Percentiles rank a stretch among this genome's conserved stretches.
Conservation (phyloP, 2,329 filamentous ascomycete genomes). For the Tricladium varicosporioides region DNA sequence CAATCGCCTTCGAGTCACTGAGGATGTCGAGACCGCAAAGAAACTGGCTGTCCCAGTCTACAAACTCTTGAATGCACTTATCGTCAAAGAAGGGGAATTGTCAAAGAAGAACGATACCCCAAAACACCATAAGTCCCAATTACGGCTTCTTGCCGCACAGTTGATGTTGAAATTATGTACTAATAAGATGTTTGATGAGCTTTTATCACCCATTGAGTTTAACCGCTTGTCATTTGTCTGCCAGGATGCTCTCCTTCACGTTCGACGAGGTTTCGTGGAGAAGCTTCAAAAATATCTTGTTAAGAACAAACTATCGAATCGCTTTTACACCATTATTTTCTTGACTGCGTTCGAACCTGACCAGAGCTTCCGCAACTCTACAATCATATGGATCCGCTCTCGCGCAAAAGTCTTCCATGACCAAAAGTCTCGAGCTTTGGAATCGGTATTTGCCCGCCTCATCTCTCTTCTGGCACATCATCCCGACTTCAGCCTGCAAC, state of each 20-base stretch:
- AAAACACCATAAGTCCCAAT: conserved; percentile 71
- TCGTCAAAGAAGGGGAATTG: conserved; percentile 75
- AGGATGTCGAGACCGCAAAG: conserved; percentile 51
- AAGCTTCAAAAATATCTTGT: conserved; percentile 91
- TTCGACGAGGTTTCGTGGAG: conserved; percentile 76
- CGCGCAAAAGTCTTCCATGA: conserved; percentile 65
- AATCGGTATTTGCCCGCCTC: conserved; percentile 77
- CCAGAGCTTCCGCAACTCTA: conserved; percentile 66
- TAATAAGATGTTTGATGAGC: conserved; percentile 70
- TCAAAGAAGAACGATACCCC: conserved; percentile 75
- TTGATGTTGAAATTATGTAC: conserved; percentile 81
- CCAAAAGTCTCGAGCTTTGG: conserved; percentile 65
- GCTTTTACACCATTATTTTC: conserved; percentile 90
- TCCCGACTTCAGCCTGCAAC: conserved; percentile 73
- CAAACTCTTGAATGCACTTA: conserved; percentile 73
- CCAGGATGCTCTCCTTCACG: conserved; percentile 72
- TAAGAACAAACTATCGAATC: conserved; percentile 62
- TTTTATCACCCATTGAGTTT: conserved; percentile 72
- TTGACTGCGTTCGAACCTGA: conserved; percentile 88
- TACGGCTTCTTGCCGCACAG: conserved; percentile 79
- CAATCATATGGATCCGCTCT: conserved; percentile 86
- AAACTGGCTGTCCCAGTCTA: conserved; percentile 67
- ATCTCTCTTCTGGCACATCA: conserved; percentile 90
- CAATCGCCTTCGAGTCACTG: conserved; percentile 69
- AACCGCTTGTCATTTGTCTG: conserved; percentile 77